Conservation (phyloP, 2,329 filamentous ascomycete species). For the Talaromyces sp. region DNA sequence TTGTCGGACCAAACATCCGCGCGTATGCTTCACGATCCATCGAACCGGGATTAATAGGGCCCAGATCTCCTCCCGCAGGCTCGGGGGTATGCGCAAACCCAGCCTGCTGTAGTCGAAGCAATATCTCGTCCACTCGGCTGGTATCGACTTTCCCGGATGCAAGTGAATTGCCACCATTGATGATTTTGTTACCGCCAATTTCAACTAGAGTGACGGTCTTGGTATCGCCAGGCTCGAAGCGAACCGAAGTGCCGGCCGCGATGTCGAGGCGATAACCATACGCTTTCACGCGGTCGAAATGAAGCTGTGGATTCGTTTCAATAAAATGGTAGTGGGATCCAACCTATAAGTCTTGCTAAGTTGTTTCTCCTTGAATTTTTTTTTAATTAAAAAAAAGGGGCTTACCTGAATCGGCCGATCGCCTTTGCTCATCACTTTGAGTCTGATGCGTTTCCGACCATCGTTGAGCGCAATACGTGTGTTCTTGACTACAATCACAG, state of each 20-base stretch:
- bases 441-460: conserved; percentile 65
- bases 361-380: too few species aligned
- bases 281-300: conserved; percentile 77
- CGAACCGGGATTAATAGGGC: conserved; percentile 57
- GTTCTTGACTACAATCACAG: conserved; percentile 67
- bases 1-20: conserved; percentile 89
- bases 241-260: conserved; percentile 81
- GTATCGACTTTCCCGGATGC: conserved; percentile 69
- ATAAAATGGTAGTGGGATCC: conserved; percentile 96
- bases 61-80: conserved; percentile 52
- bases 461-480: conserved; percentile 64
- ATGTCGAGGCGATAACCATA: conserved; percentile 89
- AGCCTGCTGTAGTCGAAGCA: conserved; percentile 61
- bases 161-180: conserved; percentile 77
- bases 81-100: conserved; percentile 76
- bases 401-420: conserved; percentile 82
- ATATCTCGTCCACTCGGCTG: conserved; percentile 59
- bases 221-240: conserved; percentile 89
- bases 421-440: conserved; percentile 79
- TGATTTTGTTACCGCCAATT: conserved; percentile 74
- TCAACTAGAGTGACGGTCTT: conserved; percentile 88
- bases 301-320: conserved; percentile 84
- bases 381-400: not conserved
- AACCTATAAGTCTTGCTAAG: conserved; percentile 40
- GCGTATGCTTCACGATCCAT: conserved; percentile 77